These are phyloP conservation scores for Candida glaebosa DNA, from an alignment of 805 yeast species.

Conservation along the genomic window DNA sequence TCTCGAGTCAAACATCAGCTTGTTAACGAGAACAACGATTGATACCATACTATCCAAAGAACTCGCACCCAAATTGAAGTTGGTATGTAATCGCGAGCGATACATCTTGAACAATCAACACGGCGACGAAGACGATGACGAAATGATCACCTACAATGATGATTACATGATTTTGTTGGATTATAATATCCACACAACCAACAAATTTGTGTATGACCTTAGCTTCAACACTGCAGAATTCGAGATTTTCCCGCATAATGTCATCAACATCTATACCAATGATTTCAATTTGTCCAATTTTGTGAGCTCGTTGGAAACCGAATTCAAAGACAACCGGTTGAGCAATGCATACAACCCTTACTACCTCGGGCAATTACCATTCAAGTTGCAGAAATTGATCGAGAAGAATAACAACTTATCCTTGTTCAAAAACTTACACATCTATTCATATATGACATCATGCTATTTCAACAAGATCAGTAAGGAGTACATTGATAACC, in stretches of 20 bases:
- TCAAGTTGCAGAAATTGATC: conserved; percentile 32
- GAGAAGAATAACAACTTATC: conserved; percentile 26
- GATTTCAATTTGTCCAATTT: conserved; percentile 37
- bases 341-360: conserved; percentile 20
- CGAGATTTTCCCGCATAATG: conserved; percentile 35
- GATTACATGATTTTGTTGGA: conserved; percentile 32
- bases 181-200: conserved; percentile 32
- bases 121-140: conserved; percentile 4
- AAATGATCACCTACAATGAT: conserved; percentile 17
- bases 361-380: conserved; percentile 28
- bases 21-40: conserved; percentile 27
- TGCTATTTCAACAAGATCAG: conserved; percentile 38
- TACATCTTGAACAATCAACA: conserved; percentile 20
- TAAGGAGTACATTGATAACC: conserved; percentile 26
- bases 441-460: conserved; percentile 37
- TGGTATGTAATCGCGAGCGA: conserved; percentile 26
- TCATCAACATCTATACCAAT: conserved; percentile 30
- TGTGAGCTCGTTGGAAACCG: conserved; percentile 25
- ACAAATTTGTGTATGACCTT: conserved; percentile 12
- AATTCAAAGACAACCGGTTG: conserved; percentile 19
- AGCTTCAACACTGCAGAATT: conserved; percentile 13
- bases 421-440: conserved; percentile 29
- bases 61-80: conserved; percentile 26
- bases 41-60: conserved; percentile 25
- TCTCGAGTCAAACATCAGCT: conserved; percentile 11